phyloP scores from a whole-genome alignment of 345 rosid species.

The Turnera subulata region DNA sequence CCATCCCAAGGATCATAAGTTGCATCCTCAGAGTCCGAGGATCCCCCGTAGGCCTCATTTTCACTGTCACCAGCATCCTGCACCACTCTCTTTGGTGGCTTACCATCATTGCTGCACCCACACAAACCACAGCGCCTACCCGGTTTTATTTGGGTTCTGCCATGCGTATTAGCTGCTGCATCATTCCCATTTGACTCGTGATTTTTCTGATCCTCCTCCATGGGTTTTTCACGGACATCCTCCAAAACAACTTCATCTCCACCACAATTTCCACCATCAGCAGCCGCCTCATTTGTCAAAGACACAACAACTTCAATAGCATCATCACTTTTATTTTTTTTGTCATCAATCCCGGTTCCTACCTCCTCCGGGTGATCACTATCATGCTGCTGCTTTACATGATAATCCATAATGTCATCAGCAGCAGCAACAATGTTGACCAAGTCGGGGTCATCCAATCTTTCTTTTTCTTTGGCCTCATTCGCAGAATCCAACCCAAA shows the following conservation, averaged over 20 bases:
- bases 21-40: conserved; percentile 81
- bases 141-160: conserved; percentile 54
- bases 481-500: conserved; percentile 10
- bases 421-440: conserved; percentile 23
- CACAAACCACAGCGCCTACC: conserved; percentile 92
- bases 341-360: conserved; percentile 13
- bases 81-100: conserved; percentile 70
- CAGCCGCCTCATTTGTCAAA: not conserved
- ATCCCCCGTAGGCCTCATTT: conserved; percentile 66
- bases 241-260: conserved; percentile 19
- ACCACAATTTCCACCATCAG: conserved; percentile 2
- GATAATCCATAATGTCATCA: conserved; percentile 22
- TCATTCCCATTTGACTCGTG: conserved; percentile 25
- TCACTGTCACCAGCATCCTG: conserved; percentile 76
- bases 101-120: conserved; percentile 93
- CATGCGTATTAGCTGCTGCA: conserved; percentile 27
- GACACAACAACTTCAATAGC: conserved; percentile 6
- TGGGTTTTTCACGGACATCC: conserved; percentile 33
- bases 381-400: conserved; percentile 19
- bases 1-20: conserved; percentile 93
- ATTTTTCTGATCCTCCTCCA: conserved; percentile 29
- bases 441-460: conserved; percentile 19
- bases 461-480: conserved; percentile 29
- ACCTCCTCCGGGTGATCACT: conserved; percentile 13
- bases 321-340: conserved; percentile 7